phyloP scores from a whole-genome alignment of 306 rosid species.

The Echinosophora koreensis region DNA sequence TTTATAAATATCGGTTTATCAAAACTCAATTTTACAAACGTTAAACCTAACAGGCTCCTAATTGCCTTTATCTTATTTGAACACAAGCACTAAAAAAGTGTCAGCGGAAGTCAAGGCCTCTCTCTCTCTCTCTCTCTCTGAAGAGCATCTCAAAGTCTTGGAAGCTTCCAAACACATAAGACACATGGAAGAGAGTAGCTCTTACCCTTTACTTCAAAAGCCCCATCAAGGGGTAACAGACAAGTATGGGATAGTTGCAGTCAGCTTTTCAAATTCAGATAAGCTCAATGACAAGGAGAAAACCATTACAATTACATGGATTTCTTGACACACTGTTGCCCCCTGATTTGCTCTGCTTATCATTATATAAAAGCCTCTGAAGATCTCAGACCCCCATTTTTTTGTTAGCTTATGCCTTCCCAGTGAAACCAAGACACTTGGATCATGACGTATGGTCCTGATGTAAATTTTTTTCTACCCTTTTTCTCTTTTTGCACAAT shows the following conservation, averaged over 20 bases:
- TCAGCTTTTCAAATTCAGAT: constrained; percentile 62
- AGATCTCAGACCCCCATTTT: constrained; percentile 48
- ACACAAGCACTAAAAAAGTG: neutral
- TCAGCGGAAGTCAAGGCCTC: constrained; percentile 27
- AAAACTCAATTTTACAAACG: too few species aligned
- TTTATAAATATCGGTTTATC: too few species aligned
- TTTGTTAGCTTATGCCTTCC: constrained; percentile 50
- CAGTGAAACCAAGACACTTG: constrained; percentile 52
- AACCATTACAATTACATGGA: constrained; percentile 52
- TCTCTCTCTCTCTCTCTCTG: constrained; percentile 23
- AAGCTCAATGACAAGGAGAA: constrained; percentile 64
- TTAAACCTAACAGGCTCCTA: too few species aligned
- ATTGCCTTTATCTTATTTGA: neutral
- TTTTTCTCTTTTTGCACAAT: neutral
- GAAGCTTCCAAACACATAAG: constrained; percentile 73
- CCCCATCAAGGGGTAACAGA: constrained; percentile 73
- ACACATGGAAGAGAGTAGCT: constrained; percentile 61
- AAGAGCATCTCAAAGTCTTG: constrained; percentile 63
- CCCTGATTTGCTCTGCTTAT: constrained; percentile 43
- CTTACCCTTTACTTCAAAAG: constrained; percentile 57
- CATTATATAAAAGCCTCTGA: constrained; percentile 53
- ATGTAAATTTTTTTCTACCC: neutral
- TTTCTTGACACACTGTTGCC: constrained; percentile 59
- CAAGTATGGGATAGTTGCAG: constrained; percentile 57
- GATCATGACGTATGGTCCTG: constrained; percentile 52